Conservation (phyloP, 305 asterid species). For the Fraxinus sp. region DNA sequence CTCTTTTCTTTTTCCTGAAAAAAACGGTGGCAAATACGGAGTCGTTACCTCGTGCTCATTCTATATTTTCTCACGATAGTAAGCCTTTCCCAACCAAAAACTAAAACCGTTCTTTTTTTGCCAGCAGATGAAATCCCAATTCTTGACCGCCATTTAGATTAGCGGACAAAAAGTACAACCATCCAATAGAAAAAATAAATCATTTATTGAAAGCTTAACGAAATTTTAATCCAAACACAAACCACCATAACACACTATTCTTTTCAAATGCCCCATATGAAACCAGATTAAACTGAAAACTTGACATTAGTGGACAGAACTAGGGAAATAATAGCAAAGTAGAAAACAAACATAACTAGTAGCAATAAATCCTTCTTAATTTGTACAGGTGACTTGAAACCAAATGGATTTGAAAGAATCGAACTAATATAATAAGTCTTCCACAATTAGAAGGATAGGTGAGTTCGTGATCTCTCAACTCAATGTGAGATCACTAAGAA, state of each 20-base stretch:
- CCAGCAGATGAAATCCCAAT: neutral
- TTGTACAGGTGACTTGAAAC: constrained; percentile 42
- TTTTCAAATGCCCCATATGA: constrained; percentile 19
- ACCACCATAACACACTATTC: constrained; percentile 30
- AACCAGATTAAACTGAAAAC: neutral
- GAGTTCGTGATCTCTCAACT: constrained; percentile 18
- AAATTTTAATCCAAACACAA: constrained; percentile 29
- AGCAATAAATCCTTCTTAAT: constrained; percentile 31
- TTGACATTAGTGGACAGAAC: constrained; percentile 26
- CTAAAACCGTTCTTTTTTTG: neutral
- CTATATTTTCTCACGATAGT: neutral
- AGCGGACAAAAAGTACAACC: neutral
- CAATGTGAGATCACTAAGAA: constrained; percentile 1
- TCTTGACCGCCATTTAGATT: neutral
- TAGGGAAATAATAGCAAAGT: constrained; percentile 23
- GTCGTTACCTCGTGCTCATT: neutral
- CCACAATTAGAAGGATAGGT: constrained; percentile 12
- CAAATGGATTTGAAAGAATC: constrained; percentile 42
- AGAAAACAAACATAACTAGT: constrained; percentile 34
- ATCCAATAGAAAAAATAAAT: neutral
- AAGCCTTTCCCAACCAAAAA: neutral
- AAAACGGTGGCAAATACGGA: neutral
- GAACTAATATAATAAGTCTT: constrained; percentile 26
- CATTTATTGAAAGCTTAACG: constrained; percentile 36
- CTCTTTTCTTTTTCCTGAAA: neutral